Percentiles rank a stretch among this genome's conserved stretches.
Evolutionary conservation across 768 basidiomycete genomes (phyloP).

Genomic region (Tulasnella sp.): DNA sequence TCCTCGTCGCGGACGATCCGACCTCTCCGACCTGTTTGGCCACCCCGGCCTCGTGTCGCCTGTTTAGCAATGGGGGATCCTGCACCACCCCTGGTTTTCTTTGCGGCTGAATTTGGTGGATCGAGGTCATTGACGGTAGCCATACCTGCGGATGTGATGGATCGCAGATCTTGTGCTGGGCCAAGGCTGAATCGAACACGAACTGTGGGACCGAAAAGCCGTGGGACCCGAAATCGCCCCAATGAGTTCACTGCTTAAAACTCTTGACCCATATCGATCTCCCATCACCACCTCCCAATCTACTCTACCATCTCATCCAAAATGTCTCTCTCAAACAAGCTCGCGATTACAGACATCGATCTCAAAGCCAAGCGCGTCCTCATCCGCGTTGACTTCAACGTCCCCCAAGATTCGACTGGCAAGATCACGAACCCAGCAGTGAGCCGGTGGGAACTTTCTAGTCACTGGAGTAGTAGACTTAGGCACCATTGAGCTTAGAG

Average conservation of each 20-base stretch:
- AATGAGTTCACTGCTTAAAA: background rate
- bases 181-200: background rate
- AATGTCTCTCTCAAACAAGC: conserved; percentile 93
- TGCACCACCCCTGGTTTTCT: too few species aligned
- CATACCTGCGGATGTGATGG: background rate
- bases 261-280: background rate
- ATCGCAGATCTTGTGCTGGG: background rate
- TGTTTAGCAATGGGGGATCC: background rate
- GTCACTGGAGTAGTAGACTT: too few species aligned
- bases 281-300: conserved; percentile 8
- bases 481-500: conserved; percentile 58
- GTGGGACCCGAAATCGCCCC: too few species aligned
- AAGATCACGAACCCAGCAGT: conserved; percentile 96
- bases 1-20: conserved; percentile 7
- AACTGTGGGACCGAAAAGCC: too few species aligned
- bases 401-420: conserved; percentile 63
- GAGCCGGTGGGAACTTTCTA: conserved; percentile 26
- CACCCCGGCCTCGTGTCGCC: conserved; percentile 1
- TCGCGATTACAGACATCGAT: conserved; percentile 83
- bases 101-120: background rate
- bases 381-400: conserved; percentile 94
- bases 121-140: background rate
- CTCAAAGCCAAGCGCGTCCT: conserved; percentile 83
- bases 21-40: background rate
- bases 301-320: conserved; percentile 21